Base-by-base conservation (phyloP, 1,284 basidiomycete species). In the Flammula alnicola region DNA sequence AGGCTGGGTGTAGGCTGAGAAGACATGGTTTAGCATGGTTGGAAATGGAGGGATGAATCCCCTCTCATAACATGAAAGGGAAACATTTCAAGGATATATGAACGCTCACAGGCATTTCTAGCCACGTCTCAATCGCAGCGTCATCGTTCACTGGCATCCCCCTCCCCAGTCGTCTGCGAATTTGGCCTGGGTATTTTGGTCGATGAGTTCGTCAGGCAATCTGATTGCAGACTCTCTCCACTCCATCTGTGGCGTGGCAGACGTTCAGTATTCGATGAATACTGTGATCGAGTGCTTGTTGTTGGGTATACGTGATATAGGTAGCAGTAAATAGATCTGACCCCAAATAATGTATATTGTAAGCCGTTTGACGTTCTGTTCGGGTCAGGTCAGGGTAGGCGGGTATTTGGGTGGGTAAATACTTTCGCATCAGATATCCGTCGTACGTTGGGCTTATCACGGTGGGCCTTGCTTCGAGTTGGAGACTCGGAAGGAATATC, bases 11-110 rank as follows among this genome's bases (percentile, higher is more conserved):
- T 69, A 14, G 71, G 70, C 71, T 73, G 52, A 36, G 20, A 48
- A 50, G 23, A 27, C 46, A 46, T 47, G 49, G 49, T 51, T 32
- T 49, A 16, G 7, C 17, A 39, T 11, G 2, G 20, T 3, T 32
- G 5, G 16, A 25, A 25, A 32, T 30, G 12, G 7, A 43, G 29
- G 5, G 41, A 30, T 20, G 22, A 12, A 30, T 43, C 41, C 26
- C 58, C 47, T n/a, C 64, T 65, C 22, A 66, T 36, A n/a, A n/a
- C n/a, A n/a, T 67, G 67, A 72, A n/a, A 69, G 69, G 4, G 68
- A 69, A 38, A 72, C 70, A 4, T 40, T 49, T n/a, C n/a, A n/a
- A n/a, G n/a, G n/a, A n/a, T 0, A 64, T 27, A 33, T 59, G 56
- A 14, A 63, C 60, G 23, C 59, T 63, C 11, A 51, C 52, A 3